Evolutionary conservation across 805 yeast species (phyloP), one percentile per base, ranked within the genome.

Genomic region (Pachysolen tannophilus): DNA sequence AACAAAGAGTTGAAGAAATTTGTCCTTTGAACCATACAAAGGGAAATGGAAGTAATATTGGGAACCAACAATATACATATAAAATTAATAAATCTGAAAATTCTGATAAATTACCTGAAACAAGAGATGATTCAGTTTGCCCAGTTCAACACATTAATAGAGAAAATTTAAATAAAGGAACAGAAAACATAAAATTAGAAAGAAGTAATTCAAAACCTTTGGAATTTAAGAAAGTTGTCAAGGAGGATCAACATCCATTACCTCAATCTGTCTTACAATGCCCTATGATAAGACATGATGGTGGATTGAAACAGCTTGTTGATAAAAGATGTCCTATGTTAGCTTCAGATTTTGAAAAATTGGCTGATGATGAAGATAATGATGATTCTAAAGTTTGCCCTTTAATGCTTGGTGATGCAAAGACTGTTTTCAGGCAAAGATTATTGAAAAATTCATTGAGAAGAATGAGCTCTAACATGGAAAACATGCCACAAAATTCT

Each of bases 401-500:
- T 1, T 41, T 65, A 41, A 65, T 65, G 69, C 56, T 64, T 28
- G 68, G 68, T 30, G 70, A 65, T 43, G 65, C 63, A 3, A 48
- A 61, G 28, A 57, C 56, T 7, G 30, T 59, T 20, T 60, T 60
- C 43, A 54, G 58, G 26, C 63, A 58, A 35, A 55, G 52, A 33
- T 38, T 58, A 13, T 46, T 23, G 26, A 11, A 23, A 5, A 23
- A 23, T 23, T 30, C 7, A 37, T 38, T 11, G 21, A 25, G 17
- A 40, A 45, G 28, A 39, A 40, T 38, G 24, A 26, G 13, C 29
- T 25, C 11, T 6, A 5, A 19, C 8, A 25, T 33, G 14, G 33
- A 28, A 11, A 28, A 8, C n/a, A 16, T 7, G 5, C 18, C n/a
- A 16, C 28, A 24, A 8, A 26, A n/a, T 15, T 10, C n/a, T 18